Conservation (phyloP, 2,329 filamentous ascomycete genomes). For the Geoglossum cookeanum region DNA sequence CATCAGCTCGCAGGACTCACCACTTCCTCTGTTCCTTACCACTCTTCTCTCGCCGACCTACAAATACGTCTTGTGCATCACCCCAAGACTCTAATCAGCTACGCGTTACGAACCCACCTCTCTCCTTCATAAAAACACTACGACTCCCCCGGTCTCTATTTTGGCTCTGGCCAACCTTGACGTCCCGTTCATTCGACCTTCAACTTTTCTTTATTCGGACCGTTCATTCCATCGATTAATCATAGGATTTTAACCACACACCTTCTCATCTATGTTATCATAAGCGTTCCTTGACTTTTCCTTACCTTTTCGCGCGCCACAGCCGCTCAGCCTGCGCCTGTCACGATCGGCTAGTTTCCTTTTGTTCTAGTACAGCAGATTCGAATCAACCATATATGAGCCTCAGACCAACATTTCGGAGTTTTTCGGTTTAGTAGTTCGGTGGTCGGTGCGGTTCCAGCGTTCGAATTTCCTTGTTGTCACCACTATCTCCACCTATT, state of each 20-base stretch:
- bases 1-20: not conserved
- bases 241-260: not conserved
- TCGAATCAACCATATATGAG: conserved; percentile 19
- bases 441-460: conserved; percentile 12
- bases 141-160: not conserved
- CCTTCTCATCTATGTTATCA: conserved; percentile 1
- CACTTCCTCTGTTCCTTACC: not conserved
- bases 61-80: not conserved
- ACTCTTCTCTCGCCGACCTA: not conserved
- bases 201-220: not conserved
- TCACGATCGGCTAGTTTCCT: conserved; percentile 31
- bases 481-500: conserved; percentile 5
- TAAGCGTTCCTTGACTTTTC: not conserved
- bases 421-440: conserved; percentile 13
- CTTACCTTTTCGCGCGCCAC: not conserved
- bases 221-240: not conserved
- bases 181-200: not conserved
- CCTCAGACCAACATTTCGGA: conserved; percentile 22
- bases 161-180: not conserved
- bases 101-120: not conserved
- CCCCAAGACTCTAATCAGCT: not conserved
- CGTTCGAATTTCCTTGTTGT: conserved; percentile 14
- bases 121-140: not conserved
- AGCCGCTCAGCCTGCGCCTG: conserved; percentile 16
- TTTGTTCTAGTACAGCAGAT: conserved; percentile 20